Conservation (phyloP, 108 stramenopile species). For the Pseudonitzschia multiseries region DNA sequence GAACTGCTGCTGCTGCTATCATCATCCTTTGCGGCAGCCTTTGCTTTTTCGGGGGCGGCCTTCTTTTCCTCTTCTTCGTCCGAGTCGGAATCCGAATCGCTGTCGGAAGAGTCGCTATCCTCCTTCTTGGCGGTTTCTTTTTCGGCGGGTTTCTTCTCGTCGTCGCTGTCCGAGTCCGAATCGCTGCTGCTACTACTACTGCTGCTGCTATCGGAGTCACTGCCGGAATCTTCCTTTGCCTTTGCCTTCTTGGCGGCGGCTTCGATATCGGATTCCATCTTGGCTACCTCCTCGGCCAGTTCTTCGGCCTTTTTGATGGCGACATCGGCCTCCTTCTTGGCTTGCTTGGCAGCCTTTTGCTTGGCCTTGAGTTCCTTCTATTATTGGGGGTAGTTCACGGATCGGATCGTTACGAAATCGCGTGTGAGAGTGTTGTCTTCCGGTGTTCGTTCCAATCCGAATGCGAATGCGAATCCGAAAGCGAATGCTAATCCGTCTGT, state of each 20-base stretch:
- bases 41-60: not conserved
- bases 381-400: not conserved
- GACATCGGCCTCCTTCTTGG: slow-evolving; percentile 40
- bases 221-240: slow-evolving; percentile 31
- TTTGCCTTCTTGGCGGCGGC: slow-evolving; percentile 17
- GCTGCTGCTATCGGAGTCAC: slow-evolving; percentile 24
- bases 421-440: too few species aligned
- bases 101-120: slow-evolving; percentile 20
- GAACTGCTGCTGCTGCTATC: slow-evolving; percentile 15
- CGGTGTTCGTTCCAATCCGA: too few species aligned
- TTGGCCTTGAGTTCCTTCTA: slow-evolving; percentile 36
- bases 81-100: slow-evolving; percentile 30
- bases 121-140: slow-evolving; percentile 49
- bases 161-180: slow-evolving; percentile 35
- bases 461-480: too few species aligned
- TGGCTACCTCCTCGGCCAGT: slow-evolving; percentile 39
- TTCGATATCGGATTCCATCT: slow-evolving; percentile 31
- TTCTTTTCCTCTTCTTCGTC: slow-evolving; percentile 27
- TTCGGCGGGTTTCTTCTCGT: slow-evolving; percentile 31
- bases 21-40: slow-evolving; percentile 27
- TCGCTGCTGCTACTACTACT: slow-evolving; percentile 40
- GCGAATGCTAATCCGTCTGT: too few species aligned
- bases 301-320: slow-evolving; percentile 43
- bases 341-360: slow-evolving; percentile 31
- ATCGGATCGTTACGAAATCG: too few species aligned